Evolutionary conservation across 2,329 filamentous ascomycete genomes (phyloP), one percentile per base, ranked within the genome.

Genomic region (Pseudocercospora musae): DNA sequence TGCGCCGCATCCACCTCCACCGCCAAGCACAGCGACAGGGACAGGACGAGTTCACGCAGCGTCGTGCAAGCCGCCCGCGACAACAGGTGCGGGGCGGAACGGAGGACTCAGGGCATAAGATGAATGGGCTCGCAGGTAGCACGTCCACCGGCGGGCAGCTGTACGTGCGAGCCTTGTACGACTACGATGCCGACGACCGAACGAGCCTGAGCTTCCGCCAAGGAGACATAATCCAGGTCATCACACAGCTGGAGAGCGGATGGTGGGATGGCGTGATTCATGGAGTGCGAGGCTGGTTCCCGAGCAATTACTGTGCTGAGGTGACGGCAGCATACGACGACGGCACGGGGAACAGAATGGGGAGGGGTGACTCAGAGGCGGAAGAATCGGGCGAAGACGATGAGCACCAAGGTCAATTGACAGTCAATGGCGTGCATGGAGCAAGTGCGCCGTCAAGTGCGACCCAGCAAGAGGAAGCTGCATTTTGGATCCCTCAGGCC

Each of bases 231-330:
- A 99, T 99, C 72, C 94, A 98, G 79, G 95, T 99, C 71, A 94
- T 99, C 72, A 99, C 95, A 58, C 94, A 97, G 79, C 84, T 98
- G 61, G 95, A 99, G 78, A 98, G 93, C 73, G 95, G 95, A 60
- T 99, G 95, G 95, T 99, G 95, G 95, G 95, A 99, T 79, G 95
- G 95, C 54, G 92, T 99, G 60, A 96, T 99, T 76, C 95, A 97
- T 73, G 92, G 93, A 62, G 90, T 96, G 70, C 89, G 95, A 75
- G 95, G 95, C 75, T 99, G 95, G 95, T 99, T 99, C 77, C 95
- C 95, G 40, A 98, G 94, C 82, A 99, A 99, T 78, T 99, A 99
- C 80, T 98, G 95, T 80, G 88, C 92, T 68, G 87, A 95, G 66
- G 89, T 98, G 71, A 85, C 87, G 63, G 88, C 87, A 70, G 85